phyloP scores from a whole-genome alignment of 352 stramenopile genomes.

The Phytophthora tubulina region DNA sequence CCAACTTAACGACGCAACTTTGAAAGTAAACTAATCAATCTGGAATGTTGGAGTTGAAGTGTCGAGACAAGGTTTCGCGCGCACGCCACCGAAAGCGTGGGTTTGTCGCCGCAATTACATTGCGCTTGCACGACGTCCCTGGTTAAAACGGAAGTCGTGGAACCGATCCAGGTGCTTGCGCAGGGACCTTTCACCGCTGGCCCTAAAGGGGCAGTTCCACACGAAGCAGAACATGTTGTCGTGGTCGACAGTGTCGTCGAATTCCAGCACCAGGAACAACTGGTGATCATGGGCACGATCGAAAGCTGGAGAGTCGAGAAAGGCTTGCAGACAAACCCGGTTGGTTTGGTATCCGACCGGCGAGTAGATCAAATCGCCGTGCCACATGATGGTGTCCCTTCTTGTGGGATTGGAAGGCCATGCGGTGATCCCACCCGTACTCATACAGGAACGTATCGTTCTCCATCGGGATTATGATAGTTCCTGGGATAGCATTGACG shows the following conservation, averaged over 20 bases:
- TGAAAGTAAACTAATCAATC: too few species aligned
- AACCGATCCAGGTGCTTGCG: neutral
- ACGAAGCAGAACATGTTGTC: slow-evolving; percentile 7
- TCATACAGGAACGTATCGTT: slow-evolving; percentile 2
- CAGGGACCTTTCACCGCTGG: neutral
- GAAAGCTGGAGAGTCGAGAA: neutral
- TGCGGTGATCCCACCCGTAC: slow-evolving; percentile 6
- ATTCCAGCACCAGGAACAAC: neutral
- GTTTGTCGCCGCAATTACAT: too few species aligned
- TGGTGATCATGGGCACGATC: neutral
- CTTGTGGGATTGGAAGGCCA: neutral
- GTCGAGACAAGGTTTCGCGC: neutral
- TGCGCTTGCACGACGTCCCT: neutral
- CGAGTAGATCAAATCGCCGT: slow-evolving; percentile 11
- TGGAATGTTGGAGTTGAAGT: too few species aligned
- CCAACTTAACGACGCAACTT: too few species aligned
- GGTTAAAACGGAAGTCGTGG: neutral
- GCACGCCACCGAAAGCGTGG: neutral
- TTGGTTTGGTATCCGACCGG: neutral
- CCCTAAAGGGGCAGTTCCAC: neutral
- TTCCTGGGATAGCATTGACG: neutral
- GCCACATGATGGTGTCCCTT: neutral
- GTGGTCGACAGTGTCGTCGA: neutral
- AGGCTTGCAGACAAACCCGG: slow-evolving; percentile 1
- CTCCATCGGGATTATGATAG: neutral